Evolutionary conservation across 1,284 basidiomycete species (phyloP), one percentile per base, ranked within the genome.

Genomic region (Cryptococcus sp.): DNA sequence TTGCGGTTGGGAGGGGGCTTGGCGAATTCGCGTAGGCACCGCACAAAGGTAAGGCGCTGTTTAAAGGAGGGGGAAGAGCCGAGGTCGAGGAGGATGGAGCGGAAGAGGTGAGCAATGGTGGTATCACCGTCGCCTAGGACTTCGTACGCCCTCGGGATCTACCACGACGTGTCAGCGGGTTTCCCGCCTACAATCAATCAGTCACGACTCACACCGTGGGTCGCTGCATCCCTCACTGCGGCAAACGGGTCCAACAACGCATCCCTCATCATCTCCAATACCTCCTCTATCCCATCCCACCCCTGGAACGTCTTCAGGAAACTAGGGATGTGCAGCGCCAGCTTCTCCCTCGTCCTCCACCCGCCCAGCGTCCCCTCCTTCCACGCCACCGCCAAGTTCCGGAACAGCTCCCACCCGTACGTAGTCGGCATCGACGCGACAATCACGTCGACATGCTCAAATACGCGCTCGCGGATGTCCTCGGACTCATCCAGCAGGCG

Each of bases 261-360:
- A 53, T 80, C 80, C 60, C 80, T 78, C 66, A 92, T 79, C 55
- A 89, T 78, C 37, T 73, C 66, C 44, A 81, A 63, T 8, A 84
- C 71, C 48, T 63, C 70, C 53, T 71, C 77, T 12, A 72, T 72
- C 13, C 59, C 59, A 1, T 65, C 56, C 43, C 70, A 68, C 2
- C 72, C 69, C n/a, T 72, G 53, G 52, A 71, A 77, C 55, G 62
- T 73, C 56, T 70, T 50, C 60, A 81, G 79, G 45, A 90, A 77
- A 13, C 72, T 73, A 0, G 78, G 80, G 38, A 91, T 75, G 56
- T 82, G 80, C 60, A 82, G 80, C 18, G 86, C 84, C 52, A 91
- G 76, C 20, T 78, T 79, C 68, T 94, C 89, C 24, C 93, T 81
- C 63, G 92, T 85, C 54, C 89, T 81, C 94, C 94, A 98, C n/a